Base-by-base conservation (phyloP, 805 yeast species). In the Tetrapisispora namnaoensis region DNA sequence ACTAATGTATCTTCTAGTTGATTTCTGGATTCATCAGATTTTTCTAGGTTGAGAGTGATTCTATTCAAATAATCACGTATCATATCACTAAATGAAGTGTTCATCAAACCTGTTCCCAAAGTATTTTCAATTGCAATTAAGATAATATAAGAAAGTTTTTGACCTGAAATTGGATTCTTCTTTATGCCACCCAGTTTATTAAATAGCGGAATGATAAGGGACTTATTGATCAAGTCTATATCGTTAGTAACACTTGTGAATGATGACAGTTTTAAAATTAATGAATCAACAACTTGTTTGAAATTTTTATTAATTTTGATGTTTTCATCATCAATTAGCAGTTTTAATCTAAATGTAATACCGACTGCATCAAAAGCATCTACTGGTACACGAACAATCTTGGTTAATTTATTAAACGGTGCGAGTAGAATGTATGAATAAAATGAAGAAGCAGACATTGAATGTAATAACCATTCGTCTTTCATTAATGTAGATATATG, bases 301-400 rank as follows among this genome's bases (percentile, higher is more conserved):
- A 60, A 52, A 2, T 43, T 36, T 3, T 49, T 41, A 37, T 62
- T 53, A 1, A 66, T 51, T 1, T 49, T 28, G 2, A 67, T 42
- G 0, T 45, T n/a, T 1, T 54, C 49, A 28, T 66, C 69, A 0
- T 53, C 34, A 3, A 72, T 46, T 4, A 74, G 47, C 1, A 63
- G 53, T 13, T 58, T 51, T 3, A 77, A 49, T 54, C 79, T 70
- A 40, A 62, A 60, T 0, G 79, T 46, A 1, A 77, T 57, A 4
- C 73, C 77, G 21, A 76, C 69, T 9, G 74, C 63, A 54, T 82
- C 86, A 32, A 75, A 55, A 30, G 72, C 73, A 13, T 74, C 60
- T 9, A 69, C 65, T 3, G 80, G 77, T 22, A 72, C 58, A 45
- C 72, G 69, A 14, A 61, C 53, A 1, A 63, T 52, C 1, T 48